Percentiles rank a stretch among this genome's conserved stretches.
These are phyloP conservation scores for Cladosporium sp. DNA, from an alignment of 2,329 filamentous ascomycete species.

Conservation along the genomic window DNA sequence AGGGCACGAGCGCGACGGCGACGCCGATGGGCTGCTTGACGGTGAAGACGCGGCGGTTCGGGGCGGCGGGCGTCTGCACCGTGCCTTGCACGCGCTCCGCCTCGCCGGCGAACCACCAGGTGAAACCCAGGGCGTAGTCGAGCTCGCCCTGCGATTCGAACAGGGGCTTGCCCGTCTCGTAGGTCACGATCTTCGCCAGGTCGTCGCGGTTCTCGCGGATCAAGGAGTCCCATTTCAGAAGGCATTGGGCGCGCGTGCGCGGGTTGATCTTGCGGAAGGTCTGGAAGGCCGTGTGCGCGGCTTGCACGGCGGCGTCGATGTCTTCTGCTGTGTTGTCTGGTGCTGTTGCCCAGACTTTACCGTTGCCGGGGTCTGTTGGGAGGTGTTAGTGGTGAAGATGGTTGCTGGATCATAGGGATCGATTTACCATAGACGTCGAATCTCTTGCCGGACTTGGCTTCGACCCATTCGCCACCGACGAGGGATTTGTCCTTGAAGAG, in stretches of 20 bases:
- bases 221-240: constrained; percentile 62
- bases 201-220: constrained; percentile 61
- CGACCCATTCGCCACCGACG: constrained; percentile 53
- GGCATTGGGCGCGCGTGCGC: constrained; percentile 56
- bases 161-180: constrained; percentile 54
- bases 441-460: constrained; percentile 53
- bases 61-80: constrained; percentile 55
- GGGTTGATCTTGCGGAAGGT: constrained; percentile 58
- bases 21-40: constrained; percentile 73
- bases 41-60: constrained; percentile 63
- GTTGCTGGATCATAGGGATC: neutral
- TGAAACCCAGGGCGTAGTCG: constrained; percentile 51
- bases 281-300: constrained; percentile 58
- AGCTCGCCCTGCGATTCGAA: constrained; percentile 50
- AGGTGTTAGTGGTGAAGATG: neutral
- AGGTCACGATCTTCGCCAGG: constrained; percentile 58
- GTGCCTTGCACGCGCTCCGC: constrained; percentile 61
- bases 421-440: constrained; percentile 52
- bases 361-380: constrained; percentile 46
- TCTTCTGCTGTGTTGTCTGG: constrained; percentile 52
- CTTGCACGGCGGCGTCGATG: constrained; percentile 57
- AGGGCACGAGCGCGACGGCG: constrained; percentile 64
- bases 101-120: constrained; percentile 57
- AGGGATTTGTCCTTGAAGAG: constrained; percentile 53
- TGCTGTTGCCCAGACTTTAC: constrained; percentile 46